phyloP scores from a whole-genome alignment of 2,329 filamentous ascomycete species.

The Lomentospora prolificans region DNA sequence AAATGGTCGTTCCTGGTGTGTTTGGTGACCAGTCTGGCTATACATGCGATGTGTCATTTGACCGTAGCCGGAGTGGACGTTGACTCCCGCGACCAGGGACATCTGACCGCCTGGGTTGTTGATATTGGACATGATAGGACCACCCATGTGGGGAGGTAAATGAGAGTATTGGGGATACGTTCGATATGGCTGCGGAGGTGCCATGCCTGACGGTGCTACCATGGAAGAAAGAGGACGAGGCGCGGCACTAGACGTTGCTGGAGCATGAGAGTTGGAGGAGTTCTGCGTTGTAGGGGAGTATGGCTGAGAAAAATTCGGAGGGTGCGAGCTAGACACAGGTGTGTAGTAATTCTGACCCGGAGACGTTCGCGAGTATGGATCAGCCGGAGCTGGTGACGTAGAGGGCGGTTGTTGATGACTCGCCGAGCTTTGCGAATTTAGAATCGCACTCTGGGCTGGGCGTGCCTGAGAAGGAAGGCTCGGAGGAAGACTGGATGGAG shows the following conservation, averaged over 20 bases:
- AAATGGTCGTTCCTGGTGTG: slow-evolving; percentile 69
- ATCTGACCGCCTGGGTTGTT: slow-evolving; percentile 64
- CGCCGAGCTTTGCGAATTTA: slow-evolving; percentile 34
- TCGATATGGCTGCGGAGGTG: slow-evolving; percentile 42
- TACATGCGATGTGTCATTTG: slow-evolving; percentile 49
- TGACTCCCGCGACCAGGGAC: slow-evolving; percentile 49
- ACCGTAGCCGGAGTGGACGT: slow-evolving; percentile 32
- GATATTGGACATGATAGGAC: slow-evolving; percentile 68
- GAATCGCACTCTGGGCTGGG: slow-evolving; percentile 27
- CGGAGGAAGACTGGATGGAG: slow-evolving; percentile 10
- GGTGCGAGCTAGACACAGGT: slow-evolving; percentile 3
- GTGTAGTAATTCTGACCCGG: slow-evolving; percentile 10
- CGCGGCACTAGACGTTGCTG: slow-evolving; percentile 24
- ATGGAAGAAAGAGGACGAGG: slow-evolving; percentile 15
- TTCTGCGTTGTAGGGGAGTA: slow-evolving; percentile 7
- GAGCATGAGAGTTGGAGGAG: slow-evolving; percentile 2
- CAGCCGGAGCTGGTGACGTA: slow-evolving; percentile 7
- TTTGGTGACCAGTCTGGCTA: slow-evolving; percentile 25
- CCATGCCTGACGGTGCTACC: slow-evolving; percentile 19
- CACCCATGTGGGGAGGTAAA: slow-evolving; percentile 16
- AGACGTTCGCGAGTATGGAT: slow-evolving; percentile 11
- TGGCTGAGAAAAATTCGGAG: background rate
- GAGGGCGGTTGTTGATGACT: slow-evolving; percentile 3
- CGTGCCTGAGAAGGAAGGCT: slow-evolving; percentile 13
- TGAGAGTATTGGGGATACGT: slow-evolving; percentile 29